Conservation (phyloP, 2,329 filamentous ascomycete genomes). For the Claviceps capensis region DNA sequence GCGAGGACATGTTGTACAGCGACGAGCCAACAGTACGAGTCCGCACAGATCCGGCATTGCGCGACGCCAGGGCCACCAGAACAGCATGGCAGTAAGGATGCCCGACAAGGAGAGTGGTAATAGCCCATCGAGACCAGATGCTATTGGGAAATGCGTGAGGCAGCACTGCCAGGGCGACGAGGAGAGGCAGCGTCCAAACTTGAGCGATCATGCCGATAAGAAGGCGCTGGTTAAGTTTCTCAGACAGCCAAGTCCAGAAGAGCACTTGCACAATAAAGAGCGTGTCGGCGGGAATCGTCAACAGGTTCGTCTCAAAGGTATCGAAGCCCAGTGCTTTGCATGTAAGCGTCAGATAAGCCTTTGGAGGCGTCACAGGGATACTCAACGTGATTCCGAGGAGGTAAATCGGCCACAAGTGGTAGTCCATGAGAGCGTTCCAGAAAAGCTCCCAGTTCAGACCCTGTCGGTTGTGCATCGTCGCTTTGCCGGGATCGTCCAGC, state of each 20-base stretch:
- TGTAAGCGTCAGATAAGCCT: slow-evolving; percentile 37
- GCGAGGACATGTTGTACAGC: slow-evolving; percentile 36
- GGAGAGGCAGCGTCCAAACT: slow-evolving; percentile 40
- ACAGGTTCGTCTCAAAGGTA: slow-evolving; percentile 34
- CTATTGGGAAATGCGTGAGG: slow-evolving; percentile 11
- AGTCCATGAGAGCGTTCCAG: slow-evolving; percentile 36
- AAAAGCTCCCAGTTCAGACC: slow-evolving; percentile 33
- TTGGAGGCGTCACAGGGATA: slow-evolving; percentile 32
- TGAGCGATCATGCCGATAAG: slow-evolving; percentile 30
- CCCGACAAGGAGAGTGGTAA: slow-evolving; percentile 20
- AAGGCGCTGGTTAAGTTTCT: slow-evolving; percentile 24
- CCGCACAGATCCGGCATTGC: slow-evolving; percentile 44
- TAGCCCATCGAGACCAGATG: slow-evolving; percentile 19
- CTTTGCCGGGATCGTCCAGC: slow-evolving; percentile 40
- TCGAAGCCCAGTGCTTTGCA: slow-evolving; percentile 34
- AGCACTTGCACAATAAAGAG: slow-evolving; percentile 26
- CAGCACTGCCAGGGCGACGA: slow-evolving; percentile 29
- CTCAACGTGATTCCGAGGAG: slow-evolving; percentile 32
- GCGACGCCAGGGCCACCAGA: slow-evolving; percentile 41
- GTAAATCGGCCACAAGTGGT: slow-evolving; percentile 42
- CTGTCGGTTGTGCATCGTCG: slow-evolving; percentile 43
- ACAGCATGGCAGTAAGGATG: slow-evolving; percentile 22
- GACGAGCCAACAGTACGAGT: slow-evolving; percentile 44
- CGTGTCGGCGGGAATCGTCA: slow-evolving; percentile 37
- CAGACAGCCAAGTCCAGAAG: slow-evolving; percentile 29